Conservation (phyloP, 768 basidiomycete species). For the Sarcodon sp. region DNA sequence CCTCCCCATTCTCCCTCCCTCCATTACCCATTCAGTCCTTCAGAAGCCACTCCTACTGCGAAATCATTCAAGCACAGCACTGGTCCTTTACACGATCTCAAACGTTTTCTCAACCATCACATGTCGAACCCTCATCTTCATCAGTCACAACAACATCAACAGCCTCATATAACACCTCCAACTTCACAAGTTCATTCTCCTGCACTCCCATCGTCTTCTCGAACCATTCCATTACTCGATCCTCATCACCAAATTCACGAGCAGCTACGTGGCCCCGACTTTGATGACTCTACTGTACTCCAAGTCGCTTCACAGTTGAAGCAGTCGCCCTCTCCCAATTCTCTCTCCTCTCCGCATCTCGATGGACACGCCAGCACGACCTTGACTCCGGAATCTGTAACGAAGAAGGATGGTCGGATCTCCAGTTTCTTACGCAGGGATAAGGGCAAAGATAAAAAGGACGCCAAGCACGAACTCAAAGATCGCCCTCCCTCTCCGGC, state of each 20-base stretch:
- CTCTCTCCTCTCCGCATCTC: conserved; percentile 3
- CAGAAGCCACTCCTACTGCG: not conserved
- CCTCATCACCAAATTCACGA: conserved; percentile 20
- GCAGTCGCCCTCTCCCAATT: conserved; percentile 11
- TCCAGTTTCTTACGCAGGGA: conserved; percentile 21
- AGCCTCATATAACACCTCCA: conserved; percentile 5
- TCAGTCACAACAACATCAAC: conserved; percentile 13
- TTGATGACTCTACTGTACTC: conserved; percentile 21
- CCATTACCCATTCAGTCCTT: not conserved
- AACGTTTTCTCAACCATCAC: conserved; percentile 91
- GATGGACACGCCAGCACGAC: conserved; percentile 3
- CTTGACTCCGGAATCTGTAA: conserved; percentile 1
- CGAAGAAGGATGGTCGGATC: conserved; percentile 10
- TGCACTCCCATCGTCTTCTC: conserved; percentile 14
- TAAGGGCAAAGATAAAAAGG: conserved; percentile 17
- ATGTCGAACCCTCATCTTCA: conserved; percentile 43
- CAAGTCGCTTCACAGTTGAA: conserved; percentile 13
- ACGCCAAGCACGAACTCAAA: conserved; percentile 9
- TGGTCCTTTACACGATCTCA: conserved; percentile 84
- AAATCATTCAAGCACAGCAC: conserved; percentile 27
- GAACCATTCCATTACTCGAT: conserved; percentile 13
- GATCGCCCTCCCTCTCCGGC: conserved; percentile 9
- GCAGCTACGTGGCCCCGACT: conserved; percentile 20
- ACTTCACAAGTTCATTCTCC: conserved; percentile 11
- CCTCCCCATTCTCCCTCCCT: not conserved